These are phyloP conservation scores for Silene uniflora DNA, from an alignment of 148 eudicot genomes.

Conservation along the genomic window DNA sequence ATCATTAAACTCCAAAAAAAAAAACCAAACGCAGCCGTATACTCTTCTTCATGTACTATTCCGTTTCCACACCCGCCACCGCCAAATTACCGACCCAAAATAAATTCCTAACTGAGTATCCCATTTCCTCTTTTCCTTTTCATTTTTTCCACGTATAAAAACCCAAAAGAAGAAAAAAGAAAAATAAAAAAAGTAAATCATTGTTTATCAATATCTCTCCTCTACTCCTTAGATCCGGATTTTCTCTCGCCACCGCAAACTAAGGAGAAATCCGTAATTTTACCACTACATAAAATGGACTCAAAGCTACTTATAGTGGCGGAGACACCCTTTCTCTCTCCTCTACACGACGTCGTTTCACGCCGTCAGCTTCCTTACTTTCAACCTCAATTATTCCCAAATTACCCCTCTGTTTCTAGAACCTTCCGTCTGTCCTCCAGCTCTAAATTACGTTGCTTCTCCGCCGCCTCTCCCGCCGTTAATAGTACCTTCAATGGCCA, in stretches of 20 bases:
- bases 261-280: too few relatives aligned
- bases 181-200: too few relatives aligned
- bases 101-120: not conserved
- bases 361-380: slow-evolving; percentile 21
- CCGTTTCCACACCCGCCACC: slow-evolving; percentile 25
- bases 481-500: slow-evolving; percentile 23
- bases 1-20: not conserved
- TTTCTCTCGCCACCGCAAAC: not conserved
- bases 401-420: slow-evolving; percentile 26
- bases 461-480: slow-evolving; percentile 7
- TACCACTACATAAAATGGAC: slow-evolving; percentile 27
- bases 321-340: slow-evolving; percentile 28
- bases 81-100: slow-evolving; percentile 8
- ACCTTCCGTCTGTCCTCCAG: slow-evolving; percentile 15
- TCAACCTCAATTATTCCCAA: slow-evolving; percentile 21
- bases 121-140: not conserved
- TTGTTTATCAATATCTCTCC: not conserved
- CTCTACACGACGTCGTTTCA: slow-evolving; percentile 15
- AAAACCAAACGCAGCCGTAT: not conserved
- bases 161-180: too few relatives aligned
- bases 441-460: slow-evolving; percentile 13
- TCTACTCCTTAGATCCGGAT: not conserved
- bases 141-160: not conserved
- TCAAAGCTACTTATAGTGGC: slow-evolving; percentile 30
- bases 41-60: not conserved